A percentile compares a stretch with the other conserved stretches of the same genome.
phyloP scores from a whole-genome alignment of 176 grass and related monocot species.

The Hordeum vulgare region MorexV3_pseudomolecules_assembly NC_058521.1:345036672-345037171 shows the following conservation, averaged over 20 bases:
- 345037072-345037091: background rate
- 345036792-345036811: background rate
- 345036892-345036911: background rate
- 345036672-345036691: background rate
- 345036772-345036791: background rate
- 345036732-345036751: background rate
- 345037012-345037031: background rate
- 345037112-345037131: background rate
- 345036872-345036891: background rate
- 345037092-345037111: background rate
- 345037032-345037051: background rate
- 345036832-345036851: constrained; percentile 4
- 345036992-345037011: background rate
- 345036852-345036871: background rate
- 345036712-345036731: background rate
- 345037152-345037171: too few relatives aligned
- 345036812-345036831: background rate
- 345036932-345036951: background rate
- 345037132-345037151: background rate
- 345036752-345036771: background rate
- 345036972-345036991: background rate
- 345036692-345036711: background rate
- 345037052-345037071: background rate
- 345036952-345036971: background rate
- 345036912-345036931: background rate